Conservation (phyloP, 352 stramenopile genomes). For the Pythium angustatum region DNA sequence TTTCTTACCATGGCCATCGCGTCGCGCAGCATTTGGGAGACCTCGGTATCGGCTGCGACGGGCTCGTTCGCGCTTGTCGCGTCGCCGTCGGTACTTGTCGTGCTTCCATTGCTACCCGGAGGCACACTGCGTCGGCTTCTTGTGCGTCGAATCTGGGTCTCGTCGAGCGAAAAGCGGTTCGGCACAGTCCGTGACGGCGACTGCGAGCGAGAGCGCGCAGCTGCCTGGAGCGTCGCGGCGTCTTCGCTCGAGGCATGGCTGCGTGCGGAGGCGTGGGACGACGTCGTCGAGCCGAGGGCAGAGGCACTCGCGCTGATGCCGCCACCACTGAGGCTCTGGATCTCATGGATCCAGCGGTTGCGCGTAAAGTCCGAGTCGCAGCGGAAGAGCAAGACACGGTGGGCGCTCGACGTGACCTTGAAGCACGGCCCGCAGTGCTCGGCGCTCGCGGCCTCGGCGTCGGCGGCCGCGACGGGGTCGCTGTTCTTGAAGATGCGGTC, state of each 20-base stretch:
- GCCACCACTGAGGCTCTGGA: conserved; percentile 15
- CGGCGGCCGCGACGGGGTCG: conserved; percentile 10
- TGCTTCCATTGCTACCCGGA: conserved; percentile 20
- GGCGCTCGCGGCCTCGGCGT: conserved; percentile 23
- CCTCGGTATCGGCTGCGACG: conserved; percentile 36
- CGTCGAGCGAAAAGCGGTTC: conserved; percentile 30
- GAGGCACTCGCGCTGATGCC: background rate
- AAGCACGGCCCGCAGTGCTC: conserved; percentile 46
- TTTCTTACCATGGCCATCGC: conserved; percentile 65
- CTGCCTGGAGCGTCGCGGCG: conserved; percentile 10
- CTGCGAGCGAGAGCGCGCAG: conserved; percentile 14
- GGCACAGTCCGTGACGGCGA: conserved; percentile 1
- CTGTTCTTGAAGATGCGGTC: conserved; percentile 46
- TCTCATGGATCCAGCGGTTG: conserved; percentile 28
- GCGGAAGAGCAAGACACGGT: conserved; percentile 43
- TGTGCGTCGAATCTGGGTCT: conserved; percentile 17
- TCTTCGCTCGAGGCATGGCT: conserved; percentile 17
- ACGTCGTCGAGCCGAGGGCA: background rate
- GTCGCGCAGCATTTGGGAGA: conserved; percentile 65
- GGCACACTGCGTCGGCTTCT: background rate
- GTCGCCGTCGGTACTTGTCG: background rate
- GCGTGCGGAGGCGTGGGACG: background rate
- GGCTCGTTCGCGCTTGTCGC: background rate
- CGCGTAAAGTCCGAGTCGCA: conserved; percentile 24
- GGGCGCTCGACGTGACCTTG: conserved; percentile 40